Conservation (phyloP, 148 eudicot species). For the Cornus kousa region DNA sequence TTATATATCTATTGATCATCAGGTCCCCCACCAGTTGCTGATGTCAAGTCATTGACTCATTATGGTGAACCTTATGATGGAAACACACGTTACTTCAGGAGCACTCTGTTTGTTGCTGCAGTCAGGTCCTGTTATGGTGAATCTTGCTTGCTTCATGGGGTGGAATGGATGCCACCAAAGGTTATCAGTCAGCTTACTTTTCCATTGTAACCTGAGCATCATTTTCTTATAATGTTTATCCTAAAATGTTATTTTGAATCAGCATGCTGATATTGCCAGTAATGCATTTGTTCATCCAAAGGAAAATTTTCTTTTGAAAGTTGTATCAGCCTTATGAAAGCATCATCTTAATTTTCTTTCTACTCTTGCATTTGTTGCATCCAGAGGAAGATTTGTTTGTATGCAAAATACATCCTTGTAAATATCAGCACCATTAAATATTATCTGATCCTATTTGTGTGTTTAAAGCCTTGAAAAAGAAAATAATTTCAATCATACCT, state of each 20-base stretch:
- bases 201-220: constrained; percentile 4
- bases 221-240: neutral
- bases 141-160: constrained; percentile 96
- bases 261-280: neutral
- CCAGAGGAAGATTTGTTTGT: neutral
- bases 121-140: constrained; percentile 95
- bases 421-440: neutral
- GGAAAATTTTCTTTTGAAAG: neutral
- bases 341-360: neutral
- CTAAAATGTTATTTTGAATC: neutral
- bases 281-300: neutral
- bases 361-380: neutral
- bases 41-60: constrained; percentile 87
- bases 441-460: neutral
- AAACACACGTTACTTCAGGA: constrained; percentile 93
- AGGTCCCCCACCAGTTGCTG: constrained; percentile 86
- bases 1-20: constrained; percentile 18
- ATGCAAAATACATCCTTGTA: neutral
- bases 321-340: neutral
- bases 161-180: constrained; percentile 99
- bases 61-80: constrained; percentile 99
- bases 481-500: neutral
- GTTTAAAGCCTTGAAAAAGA: neutral
- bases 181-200: constrained; percentile 28
- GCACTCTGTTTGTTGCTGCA: constrained; percentile 96